Evolutionary conservation across 805 yeast genomes (phyloP), one percentile per base, ranked within the genome.

Genomic region (Osmozyma mogii): DNA sequence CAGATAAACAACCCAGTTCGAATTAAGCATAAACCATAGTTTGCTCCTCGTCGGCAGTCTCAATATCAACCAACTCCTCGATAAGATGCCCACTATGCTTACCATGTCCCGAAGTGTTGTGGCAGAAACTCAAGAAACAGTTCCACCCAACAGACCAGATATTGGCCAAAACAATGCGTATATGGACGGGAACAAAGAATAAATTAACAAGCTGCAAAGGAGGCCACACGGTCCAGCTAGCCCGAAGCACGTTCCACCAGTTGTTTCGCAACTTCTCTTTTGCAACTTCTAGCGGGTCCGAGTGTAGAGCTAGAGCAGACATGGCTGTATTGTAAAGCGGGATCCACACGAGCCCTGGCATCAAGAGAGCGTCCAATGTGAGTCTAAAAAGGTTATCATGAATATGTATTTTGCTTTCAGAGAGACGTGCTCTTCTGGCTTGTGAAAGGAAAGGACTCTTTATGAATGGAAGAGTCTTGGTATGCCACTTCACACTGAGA

Each of bases 171-270:
- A 61, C 58, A 10, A 59, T 49, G 28, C 69, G 43, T 23, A 58
- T 46, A 32, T 61, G 65, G 9, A 60, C 50, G 1, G 69, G 69
- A 16, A 61, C 46, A 25, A 50, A 57, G 38, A 53, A 56, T 31
- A 62, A 45, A 40, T 55, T 60, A 35, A 57, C 30, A 24, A 58
- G 37, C 44, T 60, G 67, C 39, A 61, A 58, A 5, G 49, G 46
- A 4, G 66, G 63, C 69, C 69, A 62, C 10, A 61, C 62, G 5
- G 54, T 43, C 68, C 69, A 62, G 40, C 52, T 50, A 13, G 67
- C 60, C 28, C 37, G 49, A 40, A 61, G 47, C 18, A 62, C 65
- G 24, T 47, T 53, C 61, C 61, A 59, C 65, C 65, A 62, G 40
- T 61, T 61, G 21, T 46, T 48, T 21, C 44, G 37, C 28, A 62